A percentile compares a stretch with the other conserved stretches of the same genome.
These are phyloP conservation scores for Achaetomiella virescens DNA, from an alignment of 495 filamentous ascomycete genomes.

Conservation along the genomic window DNA sequence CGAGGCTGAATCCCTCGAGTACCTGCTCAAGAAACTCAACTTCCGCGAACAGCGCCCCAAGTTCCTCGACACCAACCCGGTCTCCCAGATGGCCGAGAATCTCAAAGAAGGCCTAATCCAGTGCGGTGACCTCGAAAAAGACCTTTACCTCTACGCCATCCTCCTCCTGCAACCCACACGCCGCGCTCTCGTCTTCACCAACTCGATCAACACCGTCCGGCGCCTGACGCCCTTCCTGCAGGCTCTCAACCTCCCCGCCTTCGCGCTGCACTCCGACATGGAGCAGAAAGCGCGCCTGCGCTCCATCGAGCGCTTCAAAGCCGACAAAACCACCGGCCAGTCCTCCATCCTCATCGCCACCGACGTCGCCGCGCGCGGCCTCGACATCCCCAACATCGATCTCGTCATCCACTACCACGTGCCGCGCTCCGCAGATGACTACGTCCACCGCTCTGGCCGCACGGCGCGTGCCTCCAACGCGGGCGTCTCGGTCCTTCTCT, in stretches of 20 bases:
- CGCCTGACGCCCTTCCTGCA: slow-evolving; percentile 81
- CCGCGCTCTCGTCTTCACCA: slow-evolving; percentile 83
- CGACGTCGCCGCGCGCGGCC: slow-evolving; percentile 91
- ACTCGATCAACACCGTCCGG: slow-evolving; percentile 88
- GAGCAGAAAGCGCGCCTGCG: slow-evolving; percentile 92
- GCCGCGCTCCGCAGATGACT: slow-evolving; percentile 82
- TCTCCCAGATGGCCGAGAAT: slow-evolving; percentile 74
- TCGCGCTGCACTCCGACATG: slow-evolving; percentile 88
- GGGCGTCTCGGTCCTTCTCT: slow-evolving; percentile 80
- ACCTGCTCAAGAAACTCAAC: slow-evolving; percentile 81
- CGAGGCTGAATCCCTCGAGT: slow-evolving; percentile 80
- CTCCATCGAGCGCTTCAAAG: slow-evolving; percentile 84
- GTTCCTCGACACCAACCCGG: slow-evolving; percentile 86
- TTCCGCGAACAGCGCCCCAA: slow-evolving; percentile 78
- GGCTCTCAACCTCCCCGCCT: slow-evolving; percentile 68
- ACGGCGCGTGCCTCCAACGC: slow-evolving; percentile 76
- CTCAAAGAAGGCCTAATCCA: slow-evolving; percentile 88
- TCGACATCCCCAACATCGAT: slow-evolving; percentile 86
- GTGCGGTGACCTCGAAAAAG: slow-evolving; percentile 90
- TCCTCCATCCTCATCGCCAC: slow-evolving; percentile 80
- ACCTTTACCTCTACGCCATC: slow-evolving; percentile 87
- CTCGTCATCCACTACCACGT: slow-evolving; percentile 92
- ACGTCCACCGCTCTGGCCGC: slow-evolving; percentile 92
- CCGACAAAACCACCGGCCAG: slow-evolving; percentile 34
- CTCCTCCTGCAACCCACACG: slow-evolving; percentile 74